These are phyloP conservation scores for Cercospora zeina DNA, from an alignment of 2,329 filamentous ascomycete species.

Conservation along the genomic window DNA sequence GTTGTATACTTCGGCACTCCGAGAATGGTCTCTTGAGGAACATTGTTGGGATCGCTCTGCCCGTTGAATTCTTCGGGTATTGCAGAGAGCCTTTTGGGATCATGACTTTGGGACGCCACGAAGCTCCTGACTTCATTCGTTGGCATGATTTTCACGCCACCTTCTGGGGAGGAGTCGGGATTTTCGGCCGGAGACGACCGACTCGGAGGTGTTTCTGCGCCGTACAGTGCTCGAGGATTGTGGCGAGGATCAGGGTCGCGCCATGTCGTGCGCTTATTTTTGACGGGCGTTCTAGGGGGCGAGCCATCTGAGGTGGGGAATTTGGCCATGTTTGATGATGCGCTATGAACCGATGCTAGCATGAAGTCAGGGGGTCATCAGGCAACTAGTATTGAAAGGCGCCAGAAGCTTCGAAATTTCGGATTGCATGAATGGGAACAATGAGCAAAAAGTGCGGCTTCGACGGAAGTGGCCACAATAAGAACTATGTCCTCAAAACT, in stretches of 20 bases:
- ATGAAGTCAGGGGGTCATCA: neutral
- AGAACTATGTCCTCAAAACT: neutral
- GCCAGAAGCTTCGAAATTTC: neutral
- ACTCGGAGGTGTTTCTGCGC: neutral
- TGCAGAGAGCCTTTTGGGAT: neutral
- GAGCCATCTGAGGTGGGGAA: neutral
- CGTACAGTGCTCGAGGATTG: neutral
- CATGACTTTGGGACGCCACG: neutral
- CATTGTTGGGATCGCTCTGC: neutral
- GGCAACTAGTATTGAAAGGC: neutral
- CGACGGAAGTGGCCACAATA: neutral
- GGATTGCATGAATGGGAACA: neutral
- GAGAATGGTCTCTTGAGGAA: neutral
- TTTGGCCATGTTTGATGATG: neutral
- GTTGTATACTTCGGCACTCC: neutral
- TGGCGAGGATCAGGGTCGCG: neutral
- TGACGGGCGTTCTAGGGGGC: conserved; percentile 4
- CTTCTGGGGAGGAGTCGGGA: neutral
- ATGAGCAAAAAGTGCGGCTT: neutral
- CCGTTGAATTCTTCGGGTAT: neutral
- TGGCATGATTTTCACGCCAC: neutral
- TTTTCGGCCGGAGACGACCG: neutral
- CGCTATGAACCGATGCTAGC: neutral
- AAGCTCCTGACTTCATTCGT: conserved; percentile 3
- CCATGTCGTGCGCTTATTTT: neutral